Evolutionary conservation across 345 rosid genomes (phyloP).

Genomic region (Brassica napus): Da-Ae NC_063443.1:14200501-14201000

Average conservation of each 20-base stretch:
- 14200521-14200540: conserved; percentile 6
- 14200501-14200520: background rate
- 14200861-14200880: background rate
- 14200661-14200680: background rate
- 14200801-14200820: background rate
- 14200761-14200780: background rate
- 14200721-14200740: background rate
- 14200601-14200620: background rate
- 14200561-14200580: background rate
- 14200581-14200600: background rate
- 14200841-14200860: background rate
- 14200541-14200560: background rate
- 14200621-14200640: background rate
- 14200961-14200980: conserved; percentile 6
- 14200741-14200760: background rate
- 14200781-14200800: background rate
- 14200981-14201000: conserved; percentile 3
- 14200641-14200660: background rate
- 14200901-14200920: background rate
- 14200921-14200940: background rate
- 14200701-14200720: conserved; percentile 1
- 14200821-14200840: background rate
- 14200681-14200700: background rate
- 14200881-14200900: background rate
- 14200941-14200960: conserved; percentile 1